Evolutionary conservation across 179 eudicot species (phyloP).

Genomic region (Patellifolia procumbens): DNA sequence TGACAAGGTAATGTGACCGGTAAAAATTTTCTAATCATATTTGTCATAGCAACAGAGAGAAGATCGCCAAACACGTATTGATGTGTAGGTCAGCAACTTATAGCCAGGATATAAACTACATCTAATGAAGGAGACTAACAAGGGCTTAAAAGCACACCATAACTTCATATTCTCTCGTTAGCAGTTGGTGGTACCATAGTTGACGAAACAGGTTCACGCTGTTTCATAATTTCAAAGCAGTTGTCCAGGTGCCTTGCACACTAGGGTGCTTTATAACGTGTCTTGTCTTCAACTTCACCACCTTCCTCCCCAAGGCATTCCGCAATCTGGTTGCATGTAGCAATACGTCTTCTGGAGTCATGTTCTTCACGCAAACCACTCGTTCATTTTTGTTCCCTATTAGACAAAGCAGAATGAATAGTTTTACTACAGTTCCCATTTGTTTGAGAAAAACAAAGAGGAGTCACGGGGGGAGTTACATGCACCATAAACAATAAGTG

Average conservation of each 20-base stretch:
- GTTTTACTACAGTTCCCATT: neutral
- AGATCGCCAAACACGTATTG: conserved; percentile 2
- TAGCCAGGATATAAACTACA: neutral
- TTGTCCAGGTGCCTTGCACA: conserved; percentile 42
- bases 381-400: conserved; percentile 36
- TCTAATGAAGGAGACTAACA: neutral
- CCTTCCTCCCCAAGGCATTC: conserved; percentile 39
- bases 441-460: neutral
- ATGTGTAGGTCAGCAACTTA: neutral
- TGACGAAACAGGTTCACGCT: neutral
- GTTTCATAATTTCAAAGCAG: conserved; percentile 30
- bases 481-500: neutral
- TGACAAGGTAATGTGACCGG: neutral
- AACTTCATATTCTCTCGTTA: neutral
- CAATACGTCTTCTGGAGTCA: conserved; percentile 33
- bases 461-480: too few relatives aligned
- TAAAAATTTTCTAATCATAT: neutral
- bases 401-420: neutral
- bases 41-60: conserved; percentile 9
- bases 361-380: conserved; percentile 38
- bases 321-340: conserved; percentile 35
- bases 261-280: conserved; percentile 39
- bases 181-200: neutral
- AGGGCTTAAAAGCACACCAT: neutral
- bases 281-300: conserved; percentile 35